Percentiles rank a stretch among this genome's conserved stretches.
phyloP scores from a whole-genome alignment of 2,329 filamentous ascomycete genomes.

The Hypoxylon sp. region DNA sequence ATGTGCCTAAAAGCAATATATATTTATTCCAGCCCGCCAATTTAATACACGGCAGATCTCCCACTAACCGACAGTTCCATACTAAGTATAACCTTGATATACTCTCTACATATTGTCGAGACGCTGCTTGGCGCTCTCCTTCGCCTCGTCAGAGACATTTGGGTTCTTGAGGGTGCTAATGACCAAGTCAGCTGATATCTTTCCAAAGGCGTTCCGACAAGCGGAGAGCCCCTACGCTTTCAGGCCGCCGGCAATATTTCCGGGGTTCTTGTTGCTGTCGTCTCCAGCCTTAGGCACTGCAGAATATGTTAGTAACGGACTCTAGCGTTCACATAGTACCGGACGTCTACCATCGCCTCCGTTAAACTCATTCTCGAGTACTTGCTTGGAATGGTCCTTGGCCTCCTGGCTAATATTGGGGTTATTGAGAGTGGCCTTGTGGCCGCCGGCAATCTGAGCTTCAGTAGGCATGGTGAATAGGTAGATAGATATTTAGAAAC shows the following conservation, averaged over 20 bases:
- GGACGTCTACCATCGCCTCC: conserved; percentile 56
- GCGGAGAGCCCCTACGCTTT: conserved; percentile 61
- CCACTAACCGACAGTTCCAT: neutral
- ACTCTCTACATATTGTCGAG: conserved; percentile 59
- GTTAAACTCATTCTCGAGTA: conserved; percentile 67
- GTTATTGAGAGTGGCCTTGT: conserved; percentile 72
- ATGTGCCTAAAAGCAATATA: neutral
- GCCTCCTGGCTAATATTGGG: conserved; percentile 69
- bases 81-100: too few species aligned
- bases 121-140: conserved; percentile 67
- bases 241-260: conserved; percentile 66
- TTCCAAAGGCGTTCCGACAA: neutral
- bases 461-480: conserved; percentile 60
- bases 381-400: conserved; percentile 68
- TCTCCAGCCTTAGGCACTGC: conserved; percentile 54
- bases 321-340: neutral
- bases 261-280: conserved; percentile 65
- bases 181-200: neutral
- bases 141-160: conserved; percentile 69
- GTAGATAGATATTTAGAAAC: neutral
- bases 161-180: conserved; percentile 67
- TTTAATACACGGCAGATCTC: neutral
- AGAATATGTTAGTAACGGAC: neutral
- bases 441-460: conserved; percentile 68
- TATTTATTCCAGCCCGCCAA: neutral